Base-by-base conservation (phyloP, 345 rosid genomes). In the Rubroshorea leprosula region DNA sequence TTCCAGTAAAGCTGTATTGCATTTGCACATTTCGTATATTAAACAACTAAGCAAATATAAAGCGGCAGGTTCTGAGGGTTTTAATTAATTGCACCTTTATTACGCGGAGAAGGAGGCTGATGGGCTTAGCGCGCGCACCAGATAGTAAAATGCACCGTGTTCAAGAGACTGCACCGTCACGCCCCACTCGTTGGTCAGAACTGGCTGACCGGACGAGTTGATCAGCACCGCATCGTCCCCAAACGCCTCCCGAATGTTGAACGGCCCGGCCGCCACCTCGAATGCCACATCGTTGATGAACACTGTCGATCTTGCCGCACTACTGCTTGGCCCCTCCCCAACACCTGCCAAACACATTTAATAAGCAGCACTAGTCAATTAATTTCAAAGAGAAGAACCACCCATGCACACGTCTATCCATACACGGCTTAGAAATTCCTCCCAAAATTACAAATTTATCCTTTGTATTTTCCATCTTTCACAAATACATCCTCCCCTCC, bases 211-310 rank as follows among this genome's bases (percentile, higher is more conserved):
- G 0, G 85, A 64, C 5, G 94, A 82, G 72, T 83, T 75, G 49
- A 93, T 74, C 56, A 93, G 70, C 50, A 87, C 70, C 4, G 77
- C 82, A 26, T 87, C 90, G 54, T 87, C 96, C 20, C 99, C 99
- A 24, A 93, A 93, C 16, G 97, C 88, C 60, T 83, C 96, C 39
- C 85, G 76, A 54, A 89, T 86, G 63, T 85, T 89, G 64, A 93
- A 85, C 16, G 94, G 92, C 31, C 89, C 92, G 8, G 55, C 58
- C 3, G 66, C 70, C 25, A 93, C 80, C 60, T 93, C 97, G 49
- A 89, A 72, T n/a, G 87, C 86, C 58, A 93, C 80, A 56, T 89
- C 97, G 52, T 89, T 87, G 80, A 93, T 82, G 47, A 87, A 86
- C 69, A 92, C 95, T 64, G 74, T 86, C 61, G 74, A 76, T 69